Percentiles rank a stretch among this genome's conserved stretches.
phyloP scores from a whole-genome alignment of 2,329 filamentous ascomycete genomes.

The Fusarium dimerum region DNA sequence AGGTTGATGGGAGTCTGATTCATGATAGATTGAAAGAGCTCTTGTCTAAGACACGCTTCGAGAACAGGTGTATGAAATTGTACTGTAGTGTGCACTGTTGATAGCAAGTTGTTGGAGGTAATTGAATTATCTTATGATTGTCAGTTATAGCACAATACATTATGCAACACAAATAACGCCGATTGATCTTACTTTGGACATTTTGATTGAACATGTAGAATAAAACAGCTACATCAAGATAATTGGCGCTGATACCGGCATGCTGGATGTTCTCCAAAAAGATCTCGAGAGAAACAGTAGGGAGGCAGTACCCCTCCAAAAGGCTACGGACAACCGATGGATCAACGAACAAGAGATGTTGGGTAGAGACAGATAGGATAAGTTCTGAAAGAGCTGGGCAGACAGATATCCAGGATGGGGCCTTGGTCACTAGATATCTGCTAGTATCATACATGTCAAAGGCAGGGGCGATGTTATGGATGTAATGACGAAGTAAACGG shows the following conservation, averaged over 20 bases:
- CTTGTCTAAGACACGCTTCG: constrained; percentile 14
- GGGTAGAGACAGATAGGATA: constrained; percentile 9
- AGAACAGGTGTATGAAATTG: too few relatives aligned
- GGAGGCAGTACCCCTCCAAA: background rate
- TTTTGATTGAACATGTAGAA: background rate
- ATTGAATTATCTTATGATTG: too few relatives aligned
- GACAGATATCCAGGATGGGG: constrained; percentile 10
- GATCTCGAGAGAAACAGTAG: background rate
- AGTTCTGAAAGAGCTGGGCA: constrained; percentile 13
- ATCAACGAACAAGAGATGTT: background rate
- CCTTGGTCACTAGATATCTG: constrained; percentile 8
- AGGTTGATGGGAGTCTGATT: constrained; percentile 14
- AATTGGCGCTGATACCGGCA: background rate
- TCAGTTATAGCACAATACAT: too few relatives aligned
- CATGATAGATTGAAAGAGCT: constrained; percentile 22
- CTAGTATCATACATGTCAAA: constrained; percentile 18
- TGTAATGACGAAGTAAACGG: constrained; percentile 15
- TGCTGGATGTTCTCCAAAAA: constrained; percentile 1
- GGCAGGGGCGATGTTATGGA: constrained; percentile 15
- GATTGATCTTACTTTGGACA: background rate
- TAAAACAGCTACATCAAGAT: constrained; percentile 3
- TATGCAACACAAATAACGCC: too few relatives aligned
- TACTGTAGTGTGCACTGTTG: too few relatives aligned
- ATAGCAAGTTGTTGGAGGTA: too few relatives aligned
- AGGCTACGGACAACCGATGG: background rate